Evolutionary conservation across 768 basidiomycete genomes (phyloP).

Genomic region (Suillus placidus): DNA sequence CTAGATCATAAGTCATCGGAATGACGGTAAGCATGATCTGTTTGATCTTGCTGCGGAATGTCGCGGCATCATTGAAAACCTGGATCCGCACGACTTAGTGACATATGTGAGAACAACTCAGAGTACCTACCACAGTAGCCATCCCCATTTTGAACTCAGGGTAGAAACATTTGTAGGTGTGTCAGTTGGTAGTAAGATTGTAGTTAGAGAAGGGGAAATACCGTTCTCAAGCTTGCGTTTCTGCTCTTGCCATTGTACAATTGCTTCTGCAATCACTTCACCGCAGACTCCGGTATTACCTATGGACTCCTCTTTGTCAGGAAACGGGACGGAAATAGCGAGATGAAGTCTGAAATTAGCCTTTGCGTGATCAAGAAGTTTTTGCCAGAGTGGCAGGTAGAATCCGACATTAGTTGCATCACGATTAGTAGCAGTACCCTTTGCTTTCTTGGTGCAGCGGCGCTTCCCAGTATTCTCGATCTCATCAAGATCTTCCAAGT

Average conservation of each 20-base stretch:
- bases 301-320: not conserved
- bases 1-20: not conserved
- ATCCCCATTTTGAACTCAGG: not conserved
- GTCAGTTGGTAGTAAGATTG: not conserved
- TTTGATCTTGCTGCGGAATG: not conserved
- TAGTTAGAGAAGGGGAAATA: not conserved
- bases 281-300: not conserved
- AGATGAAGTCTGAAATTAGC: not conserved
- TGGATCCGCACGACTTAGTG: not conserved
- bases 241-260: not conserved
- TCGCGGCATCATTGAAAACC: not conserved
- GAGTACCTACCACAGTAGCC: not conserved
- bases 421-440: not conserved
- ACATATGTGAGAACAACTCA: not conserved
- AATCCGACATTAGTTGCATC: not conserved
- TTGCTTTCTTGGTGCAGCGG: not conserved
- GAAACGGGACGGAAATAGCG: not conserved
- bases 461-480: not conserved
- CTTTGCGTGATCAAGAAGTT: not conserved
- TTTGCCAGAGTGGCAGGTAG: not conserved
- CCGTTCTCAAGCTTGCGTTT: not conserved
- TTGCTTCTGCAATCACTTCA: not conserved
- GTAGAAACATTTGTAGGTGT: not conserved
- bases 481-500: not conserved
- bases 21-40: not conserved